Percentiles rank a stretch among this genome's conserved stretches.
Evolutionary conservation across 164 flowering plant species (phyloP).

Genomic region (Echeveria elegans): DNA sequence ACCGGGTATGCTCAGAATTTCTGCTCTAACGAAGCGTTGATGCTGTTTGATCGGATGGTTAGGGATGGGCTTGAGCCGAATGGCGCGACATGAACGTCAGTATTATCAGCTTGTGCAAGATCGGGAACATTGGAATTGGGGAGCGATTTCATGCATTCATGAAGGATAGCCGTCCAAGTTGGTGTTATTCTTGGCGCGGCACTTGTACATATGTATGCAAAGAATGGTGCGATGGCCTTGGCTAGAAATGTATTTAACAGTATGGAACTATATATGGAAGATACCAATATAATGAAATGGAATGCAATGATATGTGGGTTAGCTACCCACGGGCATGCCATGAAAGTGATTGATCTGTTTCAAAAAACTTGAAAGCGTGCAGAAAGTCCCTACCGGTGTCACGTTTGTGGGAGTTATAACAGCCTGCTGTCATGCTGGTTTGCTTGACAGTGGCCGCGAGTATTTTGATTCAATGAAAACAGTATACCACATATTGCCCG

Average conservation of each 20-base stretch:
- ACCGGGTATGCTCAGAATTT: constrained; percentile 39
- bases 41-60: constrained; percentile 22
- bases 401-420: constrained; percentile 47
- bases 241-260: constrained; percentile 30
- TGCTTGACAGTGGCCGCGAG: constrained; percentile 30
- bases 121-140: constrained; percentile 45
- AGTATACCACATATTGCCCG: constrained; percentile 18
- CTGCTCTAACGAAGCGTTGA: constrained; percentile 32
- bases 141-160: constrained; percentile 40
- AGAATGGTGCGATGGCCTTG: constrained; percentile 31
- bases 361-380: constrained; percentile 12
- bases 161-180: constrained; percentile 14
- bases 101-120: constrained; percentile 53
- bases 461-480: constrained; percentile 28
- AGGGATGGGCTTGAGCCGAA: constrained; percentile 30
- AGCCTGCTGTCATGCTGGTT: constrained; percentile 54
- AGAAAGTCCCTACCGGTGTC: constrained; percentile 30
- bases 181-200: constrained; percentile 33
- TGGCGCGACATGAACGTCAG: constrained; percentile 45
- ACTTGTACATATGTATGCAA: constrained; percentile 55
- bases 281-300: constrained; percentile 32
- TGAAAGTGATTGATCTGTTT: constrained; percentile 36
- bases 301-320: constrained; percentile 17
- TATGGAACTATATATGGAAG: no score
- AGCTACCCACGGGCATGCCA: constrained; percentile 41